phyloP scores from a whole-genome alignment of 2,329 filamentous ascomycete species.

The Aspergillus cejpii region DNA sequence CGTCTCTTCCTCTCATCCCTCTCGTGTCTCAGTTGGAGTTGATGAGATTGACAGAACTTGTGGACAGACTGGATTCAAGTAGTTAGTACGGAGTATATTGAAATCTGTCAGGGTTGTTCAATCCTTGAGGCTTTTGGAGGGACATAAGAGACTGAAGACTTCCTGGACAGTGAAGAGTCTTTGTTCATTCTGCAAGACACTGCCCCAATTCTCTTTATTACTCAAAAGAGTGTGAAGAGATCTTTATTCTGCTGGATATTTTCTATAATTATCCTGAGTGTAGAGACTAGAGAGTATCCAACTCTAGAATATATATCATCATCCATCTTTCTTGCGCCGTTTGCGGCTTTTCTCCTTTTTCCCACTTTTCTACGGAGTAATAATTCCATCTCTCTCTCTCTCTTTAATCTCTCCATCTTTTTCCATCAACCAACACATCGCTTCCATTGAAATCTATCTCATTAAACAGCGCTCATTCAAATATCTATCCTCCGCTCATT shows the following conservation, averaged over 20 bases:
- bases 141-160: neutral
- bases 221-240: neutral
- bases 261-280: slow-evolving; percentile 3
- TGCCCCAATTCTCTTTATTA: neutral
- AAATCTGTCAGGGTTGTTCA: neutral
- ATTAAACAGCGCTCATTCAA: slow-evolving; percentile 21
- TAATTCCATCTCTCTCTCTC: slow-evolving; percentile 1
- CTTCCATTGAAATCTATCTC: slow-evolving; percentile 20
- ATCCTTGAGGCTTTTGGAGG: neutral
- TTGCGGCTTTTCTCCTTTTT: slow-evolving; percentile 20
- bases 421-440: slow-evolving; percentile 55
- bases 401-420: slow-evolving; percentile 41
- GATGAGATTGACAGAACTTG: neutral
- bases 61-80: neutral
- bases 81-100: neutral
- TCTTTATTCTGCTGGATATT: neutral
- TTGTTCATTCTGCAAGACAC: neutral
- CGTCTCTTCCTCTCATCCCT: neutral
- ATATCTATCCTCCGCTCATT: slow-evolving; percentile 13
- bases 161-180: neutral
- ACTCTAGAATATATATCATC: slow-evolving; percentile 8
- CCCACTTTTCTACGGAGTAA: slow-evolving; percentile 6
- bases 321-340: slow-evolving; percentile 22
- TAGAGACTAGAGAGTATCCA: slow-evolving; percentile 4
- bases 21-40: neutral